Conservation (phyloP, 202 grass and related monocot species). For the Setaria viridis region DNA sequence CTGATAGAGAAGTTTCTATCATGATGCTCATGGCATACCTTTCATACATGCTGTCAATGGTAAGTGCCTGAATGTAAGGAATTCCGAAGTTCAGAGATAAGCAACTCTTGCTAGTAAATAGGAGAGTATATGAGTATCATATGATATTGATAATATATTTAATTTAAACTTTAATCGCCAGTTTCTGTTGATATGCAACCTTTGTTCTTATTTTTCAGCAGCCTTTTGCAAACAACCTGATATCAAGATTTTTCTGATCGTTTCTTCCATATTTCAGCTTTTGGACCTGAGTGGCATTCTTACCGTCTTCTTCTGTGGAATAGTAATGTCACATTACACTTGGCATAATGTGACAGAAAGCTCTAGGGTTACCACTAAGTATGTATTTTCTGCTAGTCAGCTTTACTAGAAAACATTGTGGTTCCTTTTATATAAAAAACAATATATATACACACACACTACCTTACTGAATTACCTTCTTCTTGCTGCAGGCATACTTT, state of each 20-base stretch:
- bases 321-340: conserved; percentile 99
- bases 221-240: conserved; percentile 22
- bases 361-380: conserved; percentile 94
- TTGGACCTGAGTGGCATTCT: conserved; percentile 95
- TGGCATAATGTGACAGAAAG: conserved; percentile 99
- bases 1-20: conserved; percentile 96
- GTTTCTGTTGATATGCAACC: conserved; percentile 4
- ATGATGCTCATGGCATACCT: conserved; percentile 99
- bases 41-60: conserved; percentile 91
- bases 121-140: conserved; percentile 1
- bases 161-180: neutral
- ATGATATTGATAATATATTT: conserved; percentile 5
- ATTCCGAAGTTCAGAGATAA: conserved; percentile 21
- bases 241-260: conserved; percentile 36
- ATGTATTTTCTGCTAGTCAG: conserved; percentile 44
- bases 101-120: neutral
- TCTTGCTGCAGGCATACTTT: conserved; percentile 80
- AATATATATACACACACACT: neutral
- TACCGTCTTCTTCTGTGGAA: conserved; percentile 97
- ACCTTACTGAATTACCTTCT: conserved; percentile 25
- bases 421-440: neutral
- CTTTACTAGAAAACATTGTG: conserved; percentile 22
- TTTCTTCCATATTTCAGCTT: conserved; percentile 70
- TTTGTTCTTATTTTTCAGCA: conserved; percentile 19
- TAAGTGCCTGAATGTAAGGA: conserved; percentile 49